A percentile compares a stretch with the other conserved stretches of the same genome.
phyloP scores from a whole-genome alignment of 2,329 filamentous ascomycete species.

The Pyrenochaeta sp. region DNA sequence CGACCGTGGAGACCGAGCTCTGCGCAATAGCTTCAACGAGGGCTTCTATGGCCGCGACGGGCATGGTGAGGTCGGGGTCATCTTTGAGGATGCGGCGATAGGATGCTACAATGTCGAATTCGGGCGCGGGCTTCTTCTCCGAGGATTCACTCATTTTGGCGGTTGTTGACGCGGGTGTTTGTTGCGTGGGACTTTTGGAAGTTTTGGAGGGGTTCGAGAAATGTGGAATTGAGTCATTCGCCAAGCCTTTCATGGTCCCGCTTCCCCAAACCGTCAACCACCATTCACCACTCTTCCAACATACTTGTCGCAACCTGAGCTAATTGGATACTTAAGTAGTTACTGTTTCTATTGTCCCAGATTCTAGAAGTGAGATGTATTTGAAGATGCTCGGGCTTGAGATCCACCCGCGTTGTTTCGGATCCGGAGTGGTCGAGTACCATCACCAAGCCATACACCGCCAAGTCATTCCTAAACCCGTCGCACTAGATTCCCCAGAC shows the following conservation, averaged over 20 bases:
- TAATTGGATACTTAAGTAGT: too few relatives aligned
- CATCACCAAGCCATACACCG: background rate
- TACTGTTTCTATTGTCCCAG: background rate
- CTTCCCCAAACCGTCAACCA: conserved; percentile 1
- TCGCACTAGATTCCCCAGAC: conserved; percentile 1
- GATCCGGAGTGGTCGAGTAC: background rate
- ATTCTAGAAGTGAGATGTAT: background rate
- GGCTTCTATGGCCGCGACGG: conserved; percentile 91
- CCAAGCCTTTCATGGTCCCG: conserved; percentile 7
- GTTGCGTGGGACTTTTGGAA: conserved; percentile 11
- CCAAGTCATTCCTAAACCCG: conserved; percentile 1
- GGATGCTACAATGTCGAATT: conserved; percentile 66
- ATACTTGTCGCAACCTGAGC: too few relatives aligned
- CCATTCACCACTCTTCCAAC: too few relatives aligned
- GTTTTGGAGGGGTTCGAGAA: conserved; percentile 28
- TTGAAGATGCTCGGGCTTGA: background rate
- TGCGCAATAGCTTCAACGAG: conserved; percentile 85
- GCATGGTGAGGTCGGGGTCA: conserved; percentile 90
- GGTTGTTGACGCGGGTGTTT: conserved; percentile 2
- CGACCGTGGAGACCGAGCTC: conserved; percentile 83
- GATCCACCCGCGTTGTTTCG: background rate
- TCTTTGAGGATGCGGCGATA: conserved; percentile 69
- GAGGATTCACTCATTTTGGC: conserved; percentile 35
- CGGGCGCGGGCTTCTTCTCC: conserved; percentile 24
- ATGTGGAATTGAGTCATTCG: conserved; percentile 18